Percentiles rank a stretch among this genome's conserved stretches.
phyloP scores from a whole-genome alignment of 2,329 filamentous ascomycete genomes.

The Penicillium sp. region DNA sequence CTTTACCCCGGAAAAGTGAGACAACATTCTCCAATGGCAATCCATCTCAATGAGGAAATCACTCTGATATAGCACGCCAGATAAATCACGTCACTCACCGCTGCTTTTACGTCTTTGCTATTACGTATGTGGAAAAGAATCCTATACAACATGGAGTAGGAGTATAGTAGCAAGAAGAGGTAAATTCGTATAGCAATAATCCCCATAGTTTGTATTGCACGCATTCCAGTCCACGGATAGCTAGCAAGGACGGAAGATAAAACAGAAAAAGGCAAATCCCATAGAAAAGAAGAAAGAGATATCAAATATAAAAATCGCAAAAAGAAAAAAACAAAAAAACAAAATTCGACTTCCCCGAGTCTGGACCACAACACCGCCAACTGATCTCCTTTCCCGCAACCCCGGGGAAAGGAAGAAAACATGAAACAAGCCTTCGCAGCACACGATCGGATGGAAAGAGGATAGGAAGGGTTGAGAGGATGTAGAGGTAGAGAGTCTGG shows the following conservation, averaged over 20 bases:
- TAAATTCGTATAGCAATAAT: neutral
- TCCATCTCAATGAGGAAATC: constrained; percentile 1
- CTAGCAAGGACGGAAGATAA: neutral
- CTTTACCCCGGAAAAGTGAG: constrained; percentile 5
- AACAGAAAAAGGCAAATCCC: neutral
- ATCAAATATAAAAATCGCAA: neutral
- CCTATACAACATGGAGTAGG: too few species aligned
- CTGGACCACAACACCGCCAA: constrained; percentile 8
- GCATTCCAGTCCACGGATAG: neutral
- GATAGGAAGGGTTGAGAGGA: neutral
- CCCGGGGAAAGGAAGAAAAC: neutral
- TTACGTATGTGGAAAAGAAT: neutral
- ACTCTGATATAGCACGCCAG: constrained; percentile 1
- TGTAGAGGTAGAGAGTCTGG: neutral
- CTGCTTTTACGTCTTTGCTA: neutral
- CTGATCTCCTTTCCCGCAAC: neutral
- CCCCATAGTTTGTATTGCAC: neutral
- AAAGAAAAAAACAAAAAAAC: neutral
- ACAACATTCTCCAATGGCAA: constrained; percentile 1
- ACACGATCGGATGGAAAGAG: neutral
- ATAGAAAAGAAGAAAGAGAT: neutral
- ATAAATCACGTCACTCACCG: neutral
- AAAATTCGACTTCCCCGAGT: constrained; percentile 3
- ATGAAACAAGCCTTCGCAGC: constrained; percentile 5
- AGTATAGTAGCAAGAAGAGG: neutral